phyloP scores from a whole-genome alignment of 352 stramenopile species.

The Phytophthora citrophthora region DNA sequence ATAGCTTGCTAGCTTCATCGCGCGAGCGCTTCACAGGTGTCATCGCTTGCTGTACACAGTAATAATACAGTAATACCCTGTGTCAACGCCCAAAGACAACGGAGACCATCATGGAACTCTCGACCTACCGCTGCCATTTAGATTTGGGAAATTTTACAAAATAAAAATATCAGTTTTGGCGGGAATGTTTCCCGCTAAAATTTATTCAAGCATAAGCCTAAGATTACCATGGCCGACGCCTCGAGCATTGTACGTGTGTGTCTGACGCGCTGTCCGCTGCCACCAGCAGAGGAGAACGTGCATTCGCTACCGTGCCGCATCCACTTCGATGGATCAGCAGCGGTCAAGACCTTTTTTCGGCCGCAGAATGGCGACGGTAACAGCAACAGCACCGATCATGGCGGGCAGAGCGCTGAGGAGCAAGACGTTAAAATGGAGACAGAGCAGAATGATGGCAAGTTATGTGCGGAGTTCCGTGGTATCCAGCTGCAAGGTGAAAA shows the following conservation, averaged over 20 bases:
- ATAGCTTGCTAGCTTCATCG: slow-evolving; percentile 74
- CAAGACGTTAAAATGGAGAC: slow-evolving; percentile 22
- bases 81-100: slow-evolving; percentile 3
- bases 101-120: not conserved
- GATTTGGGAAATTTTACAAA: too few relatives aligned
- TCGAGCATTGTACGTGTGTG: slow-evolving; percentile 50
- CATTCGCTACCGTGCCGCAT: slow-evolving; percentile 83
- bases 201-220: not conserved
- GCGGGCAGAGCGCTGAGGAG: slow-evolving; percentile 24
- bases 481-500: slow-evolving; percentile 68
- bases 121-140: slow-evolving; percentile 29
- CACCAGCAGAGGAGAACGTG: slow-evolving; percentile 55
- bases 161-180: slow-evolving; percentile 20
- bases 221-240: slow-evolving; percentile 17
- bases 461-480: slow-evolving; percentile 69
- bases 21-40: slow-evolving; percentile 44
- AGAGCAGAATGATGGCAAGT: slow-evolving; percentile 12
- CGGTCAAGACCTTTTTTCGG: slow-evolving; percentile 81
- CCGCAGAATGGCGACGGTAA: slow-evolving; percentile 33
- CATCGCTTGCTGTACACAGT: not conserved
- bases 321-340: slow-evolving; percentile 63
- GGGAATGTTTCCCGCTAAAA: slow-evolving; percentile 27
- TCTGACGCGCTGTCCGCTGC: slow-evolving; percentile 78
- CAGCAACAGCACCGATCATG: slow-evolving; percentile 35
- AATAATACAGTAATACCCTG: not conserved